Conservation (phyloP, 768 basidiomycete genomes). For the Podaxis sp. region DNA sequence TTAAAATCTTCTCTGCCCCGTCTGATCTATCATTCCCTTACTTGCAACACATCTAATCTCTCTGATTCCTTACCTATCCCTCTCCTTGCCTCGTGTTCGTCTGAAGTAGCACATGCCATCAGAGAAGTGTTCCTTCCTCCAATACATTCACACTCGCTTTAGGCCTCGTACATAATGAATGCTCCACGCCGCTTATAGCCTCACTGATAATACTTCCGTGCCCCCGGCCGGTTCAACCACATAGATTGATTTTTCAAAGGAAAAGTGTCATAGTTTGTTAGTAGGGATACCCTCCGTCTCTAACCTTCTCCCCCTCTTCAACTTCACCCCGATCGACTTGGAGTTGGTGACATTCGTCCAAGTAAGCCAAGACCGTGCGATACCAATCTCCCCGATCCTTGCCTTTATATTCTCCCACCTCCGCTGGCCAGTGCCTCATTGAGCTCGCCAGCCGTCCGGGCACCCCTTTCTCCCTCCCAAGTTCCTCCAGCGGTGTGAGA, state of each 20-base stretch:
- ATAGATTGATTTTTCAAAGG: background rate
- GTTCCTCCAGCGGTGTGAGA: slow-evolving; percentile 48
- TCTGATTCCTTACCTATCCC: background rate
- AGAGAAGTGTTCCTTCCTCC: slow-evolving; percentile 5
- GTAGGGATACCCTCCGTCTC: slow-evolving; percentile 7
- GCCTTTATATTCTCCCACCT: slow-evolving; percentile 53
- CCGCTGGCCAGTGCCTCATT: slow-evolving; percentile 62
- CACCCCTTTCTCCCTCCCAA: slow-evolving; percentile 54
- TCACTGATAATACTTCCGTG: background rate
- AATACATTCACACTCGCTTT: background rate
- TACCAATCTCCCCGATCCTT: slow-evolving; percentile 31
- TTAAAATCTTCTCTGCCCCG: background rate
- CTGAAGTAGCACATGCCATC: slow-evolving; percentile 6
- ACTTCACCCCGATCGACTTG: slow-evolving; percentile 15
- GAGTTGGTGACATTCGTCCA: slow-evolving; percentile 28
- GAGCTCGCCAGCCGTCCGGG: slow-evolving; percentile 63
- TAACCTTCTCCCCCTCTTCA: slow-evolving; percentile 7
- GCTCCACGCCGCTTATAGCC: background rate
- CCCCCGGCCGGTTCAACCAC: background rate
- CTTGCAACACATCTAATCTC: slow-evolving; percentile 3
- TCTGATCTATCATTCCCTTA: slow-evolving; percentile 5
- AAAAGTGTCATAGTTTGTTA: background rate
- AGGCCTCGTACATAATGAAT: slow-evolving; percentile 2
- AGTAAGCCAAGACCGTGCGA: slow-evolving; percentile 32
- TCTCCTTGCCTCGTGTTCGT: slow-evolving; percentile 7